These are phyloP conservation scores for Trichoderma pleuroti DNA, from an alignment of 2,329 filamentous ascomycete genomes.

Conservation along the genomic window DNA sequence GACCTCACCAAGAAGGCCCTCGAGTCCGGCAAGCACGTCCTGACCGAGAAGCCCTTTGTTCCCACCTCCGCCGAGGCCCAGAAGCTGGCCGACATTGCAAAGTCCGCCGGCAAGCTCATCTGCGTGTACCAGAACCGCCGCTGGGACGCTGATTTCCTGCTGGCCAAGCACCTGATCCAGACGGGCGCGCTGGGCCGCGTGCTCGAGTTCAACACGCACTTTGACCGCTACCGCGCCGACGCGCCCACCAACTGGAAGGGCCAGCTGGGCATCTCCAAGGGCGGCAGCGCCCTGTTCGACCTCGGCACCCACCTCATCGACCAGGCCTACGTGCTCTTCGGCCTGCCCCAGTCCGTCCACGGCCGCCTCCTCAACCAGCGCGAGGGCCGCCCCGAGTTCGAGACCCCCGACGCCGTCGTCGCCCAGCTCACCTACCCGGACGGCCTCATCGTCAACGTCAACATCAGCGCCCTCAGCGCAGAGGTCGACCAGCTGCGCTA, in stretches of 20 bases:
- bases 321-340: slow-evolving; percentile 68
- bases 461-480: slow-evolving; percentile 64
- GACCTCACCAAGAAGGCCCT: slow-evolving; percentile 61
- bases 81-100: slow-evolving; percentile 55
- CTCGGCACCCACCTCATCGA: slow-evolving; percentile 74
- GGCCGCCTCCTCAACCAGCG: slow-evolving; percentile 67
- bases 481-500: slow-evolving; percentile 69
- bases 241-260: slow-evolving; percentile 65
- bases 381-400: slow-evolving; percentile 42
- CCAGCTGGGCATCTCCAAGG: slow-evolving; percentile 53
- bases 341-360: slow-evolving; percentile 63
- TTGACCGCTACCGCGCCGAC: slow-evolving; percentile 67
- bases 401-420: slow-evolving; percentile 56
- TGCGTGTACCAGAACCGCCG: slow-evolving; percentile 75
- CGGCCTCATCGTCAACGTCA: slow-evolving; percentile 64
- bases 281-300: slow-evolving; percentile 68
- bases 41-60: slow-evolving; percentile 82
- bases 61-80: slow-evolving; percentile 66
- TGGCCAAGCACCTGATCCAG: slow-evolving; percentile 59
- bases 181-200: slow-evolving; percentile 64
- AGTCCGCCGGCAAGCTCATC: slow-evolving; percentile 49
- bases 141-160: slow-evolving; percentile 75
- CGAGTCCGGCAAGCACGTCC: slow-evolving; percentile 69
- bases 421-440: slow-evolving; percentile 63
- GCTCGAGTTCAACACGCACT: slow-evolving; percentile 75